phyloP scores from a whole-genome alignment of 306 rosid genomes.

The Lablab purpureus region DNA sequence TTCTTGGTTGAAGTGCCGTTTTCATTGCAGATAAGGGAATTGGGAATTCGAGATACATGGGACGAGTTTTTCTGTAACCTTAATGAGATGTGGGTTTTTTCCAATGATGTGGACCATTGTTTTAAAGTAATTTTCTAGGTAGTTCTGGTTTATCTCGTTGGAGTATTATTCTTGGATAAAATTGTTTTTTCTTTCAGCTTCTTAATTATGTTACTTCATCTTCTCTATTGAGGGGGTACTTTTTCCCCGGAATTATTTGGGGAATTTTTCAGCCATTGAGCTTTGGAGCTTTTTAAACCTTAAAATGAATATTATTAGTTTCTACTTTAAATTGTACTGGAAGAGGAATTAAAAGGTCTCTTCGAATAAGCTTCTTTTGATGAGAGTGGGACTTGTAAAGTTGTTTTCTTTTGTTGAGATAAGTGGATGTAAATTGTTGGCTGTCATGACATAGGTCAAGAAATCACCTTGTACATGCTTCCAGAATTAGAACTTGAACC shows the following conservation, averaged over 20 bases:
- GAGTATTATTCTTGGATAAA: background rate
- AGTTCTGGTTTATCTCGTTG: slow-evolving; percentile 21
- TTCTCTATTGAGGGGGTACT: background rate
- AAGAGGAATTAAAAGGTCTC: background rate
- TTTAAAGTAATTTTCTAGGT: slow-evolving; percentile 1
- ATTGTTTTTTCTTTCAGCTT: slow-evolving; percentile 19
- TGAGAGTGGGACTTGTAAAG: too few relatives aligned
- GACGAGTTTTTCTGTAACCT: slow-evolving; percentile 17
- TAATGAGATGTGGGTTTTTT: slow-evolving; percentile 16
- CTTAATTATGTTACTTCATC: background rate
- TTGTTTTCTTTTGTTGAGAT: background rate
- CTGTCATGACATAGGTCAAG: slow-evolving; percentile 14
- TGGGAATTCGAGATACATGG: background rate
- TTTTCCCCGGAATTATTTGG: background rate
- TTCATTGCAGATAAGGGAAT: background rate
- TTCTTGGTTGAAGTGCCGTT: background rate
- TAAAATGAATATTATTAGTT: background rate
- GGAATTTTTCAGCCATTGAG: slow-evolving; percentile 12
- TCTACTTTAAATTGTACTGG: background rate
- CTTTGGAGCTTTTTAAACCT: background rate
- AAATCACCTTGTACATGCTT: slow-evolving; percentile 16
- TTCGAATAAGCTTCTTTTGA: too few relatives aligned
- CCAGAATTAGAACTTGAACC: slow-evolving; percentile 1
- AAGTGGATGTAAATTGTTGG: slow-evolving; percentile 1
- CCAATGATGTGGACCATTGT: slow-evolving; percentile 6